Conservation (phyloP, 1,284 basidiomycete species). For the Ceratorhiza oryzae-sativae region DNA sequence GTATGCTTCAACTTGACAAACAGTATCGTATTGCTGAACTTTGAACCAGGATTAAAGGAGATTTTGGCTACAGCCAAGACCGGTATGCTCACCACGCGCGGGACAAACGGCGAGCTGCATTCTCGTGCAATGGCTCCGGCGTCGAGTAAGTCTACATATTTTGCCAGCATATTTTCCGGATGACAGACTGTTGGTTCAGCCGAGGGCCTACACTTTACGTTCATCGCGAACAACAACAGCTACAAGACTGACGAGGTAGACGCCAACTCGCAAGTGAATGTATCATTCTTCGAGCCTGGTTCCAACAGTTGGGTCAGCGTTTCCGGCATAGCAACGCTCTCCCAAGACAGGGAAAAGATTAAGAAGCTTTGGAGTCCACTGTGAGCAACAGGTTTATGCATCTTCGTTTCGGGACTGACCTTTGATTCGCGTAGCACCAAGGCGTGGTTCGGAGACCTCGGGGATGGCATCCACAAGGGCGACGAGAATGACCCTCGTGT, state of each 20-base stretch:
- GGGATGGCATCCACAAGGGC: conserved; percentile 89
- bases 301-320: conserved; percentile 87
- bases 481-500: conserved; percentile 82
- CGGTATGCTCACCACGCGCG: conserved; percentile 83
- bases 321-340: conserved; percentile 74
- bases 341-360: conserved; percentile 69
- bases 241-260: conserved; percentile 79
- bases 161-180: neutral
- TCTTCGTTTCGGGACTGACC: conserved; percentile 29
- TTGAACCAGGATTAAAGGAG: conserved; percentile 60
- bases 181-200: conserved; percentile 35
- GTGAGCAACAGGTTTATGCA: conserved; percentile 52
- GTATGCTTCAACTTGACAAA: conserved; percentile 48
- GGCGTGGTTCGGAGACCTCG: conserved; percentile 88
- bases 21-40: neutral
- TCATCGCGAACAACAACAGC: conserved; percentile 79
- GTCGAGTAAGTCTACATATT: conserved; percentile 57
- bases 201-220: conserved; percentile 58
- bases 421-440: conserved; percentile 56
- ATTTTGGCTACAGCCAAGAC: conserved; percentile 68
- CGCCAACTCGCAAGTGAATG: conserved; percentile 78
- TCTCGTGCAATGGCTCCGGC: conserved; percentile 84
- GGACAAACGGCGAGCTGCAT: conserved; percentile 77
- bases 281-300: conserved; percentile 75
- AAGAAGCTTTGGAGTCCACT: conserved; percentile 71